A percentile compares a stretch with the other conserved stretches of the same genome.
Conservation (phyloP, 2,329 filamentous ascomycete species). For the Trichoderma sp. region DNA sequence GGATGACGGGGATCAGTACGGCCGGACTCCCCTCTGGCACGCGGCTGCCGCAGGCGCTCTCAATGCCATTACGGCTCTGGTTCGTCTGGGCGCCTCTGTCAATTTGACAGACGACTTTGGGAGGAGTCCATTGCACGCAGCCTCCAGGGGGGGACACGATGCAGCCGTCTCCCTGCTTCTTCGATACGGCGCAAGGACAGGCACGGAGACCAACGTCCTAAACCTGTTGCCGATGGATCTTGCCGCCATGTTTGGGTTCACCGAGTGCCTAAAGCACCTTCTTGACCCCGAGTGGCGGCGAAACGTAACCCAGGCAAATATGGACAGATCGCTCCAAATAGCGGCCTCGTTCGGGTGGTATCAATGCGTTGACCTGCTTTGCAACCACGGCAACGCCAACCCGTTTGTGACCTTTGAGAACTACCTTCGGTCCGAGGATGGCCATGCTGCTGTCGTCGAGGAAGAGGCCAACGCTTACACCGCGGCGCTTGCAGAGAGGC, state of each 20-base stretch:
- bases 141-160: constrained; percentile 9
- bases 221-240: constrained; percentile 13
- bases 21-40: constrained; percentile 13
- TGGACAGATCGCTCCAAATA: background rate
- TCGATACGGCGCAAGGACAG: background rate
- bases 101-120: constrained; percentile 7
- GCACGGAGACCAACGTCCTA: background rate
- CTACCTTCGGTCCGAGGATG: background rate
- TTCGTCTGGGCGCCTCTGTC: background rate
- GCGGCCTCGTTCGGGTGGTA: constrained; percentile 6
- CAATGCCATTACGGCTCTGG: background rate
- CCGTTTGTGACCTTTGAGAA: constrained; percentile 1
- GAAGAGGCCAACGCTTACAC: background rate
- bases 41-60: constrained; percentile 8
- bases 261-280: background rate
- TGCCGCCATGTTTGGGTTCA: constrained; percentile 14
- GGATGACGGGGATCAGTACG: background rate
- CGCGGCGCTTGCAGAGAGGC: background rate
- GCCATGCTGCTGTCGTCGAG: background rate
- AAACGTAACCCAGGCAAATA: background rate
- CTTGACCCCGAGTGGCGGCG: background rate
- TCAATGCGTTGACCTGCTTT: background rate
- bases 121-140: constrained; percentile 13
- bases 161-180: constrained; percentile 4
- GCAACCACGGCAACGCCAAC: background rate